A percentile compares a stretch with the other conserved stretches of the same genome.
Evolutionary conservation across 176 grass and related monocot species (phyloP).

Genomic region (Juncus effusus): DNA sequence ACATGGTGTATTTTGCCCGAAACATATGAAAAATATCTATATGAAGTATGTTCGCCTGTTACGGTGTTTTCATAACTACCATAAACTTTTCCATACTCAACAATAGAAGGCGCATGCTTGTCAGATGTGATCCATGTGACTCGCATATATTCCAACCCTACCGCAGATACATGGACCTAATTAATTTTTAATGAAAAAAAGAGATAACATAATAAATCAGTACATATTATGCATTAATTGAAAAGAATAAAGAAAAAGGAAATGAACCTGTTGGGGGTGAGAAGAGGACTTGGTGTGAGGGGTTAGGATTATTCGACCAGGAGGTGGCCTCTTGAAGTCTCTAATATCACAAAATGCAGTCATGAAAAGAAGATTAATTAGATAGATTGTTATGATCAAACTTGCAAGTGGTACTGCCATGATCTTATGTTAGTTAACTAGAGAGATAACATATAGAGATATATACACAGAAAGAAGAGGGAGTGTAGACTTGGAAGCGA

Average conservation of each 20-base stretch:
- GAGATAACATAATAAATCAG: background rate
- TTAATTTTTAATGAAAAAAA: background rate
- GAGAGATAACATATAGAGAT: no score
- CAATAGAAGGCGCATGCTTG: constrained; percentile 46
- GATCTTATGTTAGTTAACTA: no score
- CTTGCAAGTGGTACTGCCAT: no score
- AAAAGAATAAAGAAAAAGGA: background rate
- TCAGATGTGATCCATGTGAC: constrained; percentile 77
- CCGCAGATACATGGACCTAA: constrained; percentile 63
- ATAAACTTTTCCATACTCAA: constrained; percentile 54
- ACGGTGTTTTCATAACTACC: constrained; percentile 44
- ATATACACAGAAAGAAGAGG: background rate
- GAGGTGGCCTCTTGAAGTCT: constrained; percentile 38
- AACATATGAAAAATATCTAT: constrained; percentile 75
- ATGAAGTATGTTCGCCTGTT: constrained; percentile 62
- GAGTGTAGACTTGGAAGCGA: constrained; percentile 21
- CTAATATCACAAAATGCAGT: background rate
- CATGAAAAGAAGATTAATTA: constrained; percentile 1
- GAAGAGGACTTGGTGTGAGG: constrained; percentile 37
- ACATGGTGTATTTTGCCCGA: constrained; percentile 96
- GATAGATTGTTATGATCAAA: no score
- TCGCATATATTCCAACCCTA: constrained; percentile 38
- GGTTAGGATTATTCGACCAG: constrained; percentile 47
- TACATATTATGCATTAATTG: background rate
- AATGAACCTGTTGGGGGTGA: constrained; percentile 67